phyloP scores from a whole-genome alignment of 768 basidiomycete genomes.

The Crucibulum laeve region DNA sequence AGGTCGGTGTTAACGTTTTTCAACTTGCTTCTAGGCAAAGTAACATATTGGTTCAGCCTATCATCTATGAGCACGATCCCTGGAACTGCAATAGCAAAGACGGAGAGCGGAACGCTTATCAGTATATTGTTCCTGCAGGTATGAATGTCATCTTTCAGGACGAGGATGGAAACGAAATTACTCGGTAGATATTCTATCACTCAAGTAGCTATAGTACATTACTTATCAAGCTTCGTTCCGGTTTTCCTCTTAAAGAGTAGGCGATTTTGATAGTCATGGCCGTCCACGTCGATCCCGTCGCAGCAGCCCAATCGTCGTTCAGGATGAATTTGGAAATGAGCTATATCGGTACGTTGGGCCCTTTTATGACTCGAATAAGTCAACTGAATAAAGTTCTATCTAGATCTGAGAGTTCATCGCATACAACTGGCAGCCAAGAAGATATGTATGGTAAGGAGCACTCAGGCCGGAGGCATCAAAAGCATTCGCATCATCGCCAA shows the following conservation, averaged over 20 bases:
- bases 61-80: slow-evolving; percentile 19
- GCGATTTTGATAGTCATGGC: slow-evolving; percentile 34
- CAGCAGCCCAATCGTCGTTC: slow-evolving; percentile 45
- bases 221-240: not conserved
- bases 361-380: not conserved
- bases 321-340: slow-evolving; percentile 56
- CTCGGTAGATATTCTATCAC: slow-evolving; percentile 35
- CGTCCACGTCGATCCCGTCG: not conserved
- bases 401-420: not conserved
- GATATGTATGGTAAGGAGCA: not conserved
- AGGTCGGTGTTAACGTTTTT: slow-evolving; percentile 9
- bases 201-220: not conserved
- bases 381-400: not conserved
- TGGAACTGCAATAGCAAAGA: slow-evolving; percentile 17
- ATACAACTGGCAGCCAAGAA: not conserved
- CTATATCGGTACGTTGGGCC: slow-evolving; percentile 42
- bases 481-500: too few relatives aligned
- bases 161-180: slow-evolving; percentile 57
- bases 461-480: not conserved
- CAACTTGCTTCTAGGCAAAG: not conserved
- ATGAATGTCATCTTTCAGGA: slow-evolving; percentile 67
- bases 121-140: slow-evolving; percentile 64
- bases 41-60: slow-evolving; percentile 7
- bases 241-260: slow-evolving; percentile 35
- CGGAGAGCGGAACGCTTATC: slow-evolving; percentile 30